Conservation (phyloP, 345 rosid species). For the Acer yangbiense region DNA sequence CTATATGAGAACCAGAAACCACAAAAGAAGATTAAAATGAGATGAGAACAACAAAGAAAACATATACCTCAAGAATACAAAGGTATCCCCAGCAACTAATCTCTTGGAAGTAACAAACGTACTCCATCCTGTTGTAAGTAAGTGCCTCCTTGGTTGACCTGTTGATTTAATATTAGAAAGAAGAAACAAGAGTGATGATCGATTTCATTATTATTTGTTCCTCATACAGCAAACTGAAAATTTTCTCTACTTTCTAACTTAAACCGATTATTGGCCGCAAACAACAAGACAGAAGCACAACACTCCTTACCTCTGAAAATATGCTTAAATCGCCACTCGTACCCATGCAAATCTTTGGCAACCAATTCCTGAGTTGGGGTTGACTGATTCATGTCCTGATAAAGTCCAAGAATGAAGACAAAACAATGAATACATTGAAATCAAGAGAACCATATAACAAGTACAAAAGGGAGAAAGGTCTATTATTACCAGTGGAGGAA, state of each 20-base stretch:
- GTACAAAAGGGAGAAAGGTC: background rate
- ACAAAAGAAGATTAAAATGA: background rate
- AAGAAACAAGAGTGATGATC: background rate
- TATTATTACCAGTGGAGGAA: conserved; percentile 77
- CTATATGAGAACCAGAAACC: background rate
- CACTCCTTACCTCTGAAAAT: conserved; percentile 71
- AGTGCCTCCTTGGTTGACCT: conserved; percentile 96
- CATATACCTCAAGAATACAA: conserved; percentile 79
- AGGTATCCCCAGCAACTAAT: conserved; percentile 86
- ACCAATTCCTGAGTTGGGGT: conserved; percentile 91
- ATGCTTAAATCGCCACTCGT: conserved; percentile 95
- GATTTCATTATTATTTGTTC: background rate
- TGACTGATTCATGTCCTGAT: conserved; percentile 83
- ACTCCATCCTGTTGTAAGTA: conserved; percentile 97
- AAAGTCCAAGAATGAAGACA: conserved; percentile 18
- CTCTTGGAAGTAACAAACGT: conserved; percentile 87
- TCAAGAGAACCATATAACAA: background rate
- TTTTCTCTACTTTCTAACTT: background rate
- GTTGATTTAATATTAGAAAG: conserved; percentile 18
- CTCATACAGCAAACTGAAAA: background rate
- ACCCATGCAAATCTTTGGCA: conserved; percentile 92
- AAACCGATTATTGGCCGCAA: background rate
- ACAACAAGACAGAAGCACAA: background rate
- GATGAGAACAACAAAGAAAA: background rate
- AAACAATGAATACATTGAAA: background rate